These are phyloP conservation scores for Penicillium roqueforti DNA, from an alignment of 495 filamentous ascomycete species.

Conservation along the genomic window DNA sequence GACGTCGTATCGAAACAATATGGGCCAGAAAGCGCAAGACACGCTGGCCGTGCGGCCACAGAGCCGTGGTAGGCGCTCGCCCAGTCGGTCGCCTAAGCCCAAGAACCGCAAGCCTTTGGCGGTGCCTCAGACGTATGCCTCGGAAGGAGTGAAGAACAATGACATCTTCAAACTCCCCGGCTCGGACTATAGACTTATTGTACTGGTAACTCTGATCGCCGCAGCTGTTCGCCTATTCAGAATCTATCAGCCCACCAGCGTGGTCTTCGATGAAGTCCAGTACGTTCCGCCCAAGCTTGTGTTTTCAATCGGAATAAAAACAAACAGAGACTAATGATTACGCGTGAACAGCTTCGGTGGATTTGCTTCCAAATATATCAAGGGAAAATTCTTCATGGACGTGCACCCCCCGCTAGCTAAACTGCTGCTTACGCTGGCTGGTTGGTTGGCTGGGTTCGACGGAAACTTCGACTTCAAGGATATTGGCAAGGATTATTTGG, in stretches of 20 bases:
- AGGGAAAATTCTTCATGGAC: slow-evolving; percentile 98
- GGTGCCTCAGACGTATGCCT: slow-evolving; percentile 37
- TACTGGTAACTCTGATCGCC: slow-evolving; percentile 68
- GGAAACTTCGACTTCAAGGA: slow-evolving; percentile 99
- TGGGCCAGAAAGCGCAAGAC: slow-evolving; percentile 39
- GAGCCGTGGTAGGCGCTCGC: slow-evolving; percentile 34
- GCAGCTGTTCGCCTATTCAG: slow-evolving; percentile 82
- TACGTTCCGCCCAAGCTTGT: slow-evolving; percentile 43
- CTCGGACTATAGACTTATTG: slow-evolving; percentile 75
- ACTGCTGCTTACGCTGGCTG: slow-evolving; percentile 88
- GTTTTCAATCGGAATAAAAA: not conserved
- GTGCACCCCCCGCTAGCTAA: slow-evolving; percentile 98
- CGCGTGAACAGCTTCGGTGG: slow-evolving; percentile 73
- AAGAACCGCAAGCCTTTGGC: slow-evolving; percentile 36
- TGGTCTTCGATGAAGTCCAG: slow-evolving; percentile 99
- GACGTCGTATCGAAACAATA: slow-evolving; percentile 17
- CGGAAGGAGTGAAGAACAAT: slow-evolving; percentile 51
- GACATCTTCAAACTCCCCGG: slow-evolving; percentile 59
- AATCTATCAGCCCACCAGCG: slow-evolving; percentile 93
- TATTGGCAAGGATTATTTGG: slow-evolving; percentile 97
- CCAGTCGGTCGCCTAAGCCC: slow-evolving; percentile 41
- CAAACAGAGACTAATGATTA: slow-evolving; percentile 1
- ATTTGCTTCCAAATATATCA: slow-evolving; percentile 98
- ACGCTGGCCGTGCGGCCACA: slow-evolving; percentile 38
- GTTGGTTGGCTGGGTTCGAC: slow-evolving; percentile 92